Conservation (phyloP, 2,329 filamentous ascomycete species). For the Diaporthe sp. region DNA sequence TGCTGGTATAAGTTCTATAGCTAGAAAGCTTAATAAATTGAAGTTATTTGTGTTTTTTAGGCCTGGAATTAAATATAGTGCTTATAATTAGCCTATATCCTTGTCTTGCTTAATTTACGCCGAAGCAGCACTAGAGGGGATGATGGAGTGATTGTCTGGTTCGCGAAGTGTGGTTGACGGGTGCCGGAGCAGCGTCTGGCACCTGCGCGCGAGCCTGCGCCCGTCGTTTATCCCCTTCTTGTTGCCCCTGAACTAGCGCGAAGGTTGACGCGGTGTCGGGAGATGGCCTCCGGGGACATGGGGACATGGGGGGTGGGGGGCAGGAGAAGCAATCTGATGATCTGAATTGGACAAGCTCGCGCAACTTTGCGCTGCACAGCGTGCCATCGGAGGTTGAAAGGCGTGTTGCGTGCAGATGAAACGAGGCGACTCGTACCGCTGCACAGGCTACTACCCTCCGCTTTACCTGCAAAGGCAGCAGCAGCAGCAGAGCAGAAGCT, state of each 20-base stretch:
- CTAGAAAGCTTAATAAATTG: too few relatives aligned
- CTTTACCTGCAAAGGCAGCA: background rate
- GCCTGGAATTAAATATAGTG: too few relatives aligned
- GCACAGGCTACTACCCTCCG: background rate
- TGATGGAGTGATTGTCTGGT: constrained; percentile 13
- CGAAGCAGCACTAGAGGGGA: too few relatives aligned
- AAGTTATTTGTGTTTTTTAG: too few relatives aligned
- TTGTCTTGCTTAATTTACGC: too few relatives aligned
- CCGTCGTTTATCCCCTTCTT: constrained; percentile 8
- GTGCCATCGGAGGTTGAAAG: constrained; percentile 36
- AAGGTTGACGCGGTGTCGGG: constrained; percentile 31
- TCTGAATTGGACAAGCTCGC: constrained; percentile 20
- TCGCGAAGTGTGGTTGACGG: constrained; percentile 16
- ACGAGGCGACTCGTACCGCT: constrained; percentile 22
- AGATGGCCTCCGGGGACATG: constrained; percentile 24
- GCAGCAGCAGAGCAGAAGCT: constrained; percentile 24
- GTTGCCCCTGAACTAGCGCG: constrained; percentile 37
- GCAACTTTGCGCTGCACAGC: constrained; percentile 11
- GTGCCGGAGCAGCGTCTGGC: constrained; percentile 10
- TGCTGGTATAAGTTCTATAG: too few relatives aligned
- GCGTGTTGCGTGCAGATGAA: constrained; percentile 39
- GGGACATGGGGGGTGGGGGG: background rate
- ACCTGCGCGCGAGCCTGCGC: background rate
- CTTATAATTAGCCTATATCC: too few relatives aligned
- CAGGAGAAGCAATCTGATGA: constrained; percentile 18